Percentiles rank a stretch among this genome's conserved stretches.
Conservation (phyloP, 2,329 filamentous ascomycete species). For the Bimuria novae-zelandiae region DNA sequence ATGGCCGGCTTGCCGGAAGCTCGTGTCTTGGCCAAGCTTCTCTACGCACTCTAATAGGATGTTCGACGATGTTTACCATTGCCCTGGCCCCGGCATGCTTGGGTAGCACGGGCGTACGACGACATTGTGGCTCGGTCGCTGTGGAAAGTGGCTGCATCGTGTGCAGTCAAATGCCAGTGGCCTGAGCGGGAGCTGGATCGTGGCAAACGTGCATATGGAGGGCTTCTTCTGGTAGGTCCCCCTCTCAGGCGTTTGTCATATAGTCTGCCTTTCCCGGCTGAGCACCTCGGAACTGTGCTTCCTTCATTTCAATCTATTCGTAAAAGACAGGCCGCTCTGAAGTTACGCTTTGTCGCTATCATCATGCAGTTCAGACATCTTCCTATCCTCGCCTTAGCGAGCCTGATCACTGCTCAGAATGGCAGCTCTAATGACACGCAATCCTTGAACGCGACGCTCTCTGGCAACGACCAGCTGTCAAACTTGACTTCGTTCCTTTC, state of each 20-base stretch:
- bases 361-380: constrained; percentile 48
- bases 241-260: constrained; percentile 11
- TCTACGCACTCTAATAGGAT: constrained; percentile 1
- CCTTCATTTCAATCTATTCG: not conserved
- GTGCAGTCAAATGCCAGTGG: not conserved
- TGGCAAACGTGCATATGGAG: not conserved
- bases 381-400: constrained; percentile 42
- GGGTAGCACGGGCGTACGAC: constrained; percentile 1
- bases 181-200: not conserved
- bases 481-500: constrained; percentile 44
- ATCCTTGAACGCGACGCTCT: constrained; percentile 35
- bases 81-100: constrained; percentile 2
- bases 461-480: constrained; percentile 34
- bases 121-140: constrained; percentile 6
- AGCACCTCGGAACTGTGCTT: not conserved
- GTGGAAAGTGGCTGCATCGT: not conserved
- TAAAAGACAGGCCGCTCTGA: too few relatives aligned
- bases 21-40: not conserved
- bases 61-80: constrained; percentile 1
- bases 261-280: constrained; percentile 12
- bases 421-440: constrained; percentile 20
- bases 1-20: not conserved
- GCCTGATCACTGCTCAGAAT: constrained; percentile 38
- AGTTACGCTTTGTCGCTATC: constrained; percentile 4
- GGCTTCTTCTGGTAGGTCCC: not conserved